Base-by-base conservation (phyloP, 2,329 filamentous ascomycete genomes). In the Lachnellula subtilissima region DNA sequence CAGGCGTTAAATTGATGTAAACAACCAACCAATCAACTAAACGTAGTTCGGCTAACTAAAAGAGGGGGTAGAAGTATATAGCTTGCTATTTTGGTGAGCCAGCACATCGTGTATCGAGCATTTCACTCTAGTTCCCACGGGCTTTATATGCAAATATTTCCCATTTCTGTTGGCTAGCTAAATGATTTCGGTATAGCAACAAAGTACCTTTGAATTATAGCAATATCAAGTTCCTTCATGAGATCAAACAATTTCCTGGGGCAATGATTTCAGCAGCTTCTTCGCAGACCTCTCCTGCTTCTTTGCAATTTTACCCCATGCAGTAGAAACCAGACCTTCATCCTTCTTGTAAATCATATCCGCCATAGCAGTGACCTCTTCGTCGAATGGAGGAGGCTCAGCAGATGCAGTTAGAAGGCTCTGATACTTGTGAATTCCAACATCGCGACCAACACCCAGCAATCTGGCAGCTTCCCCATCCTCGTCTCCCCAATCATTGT, bases 221-320 rank as follows among this genome's bases (percentile, higher is more conserved):
- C 23, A 12, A 48, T 32, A 14, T 22, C 19, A 14, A 45, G 22
- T 25, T 22, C 17, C 45, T n/a, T 48, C 45, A 8, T 35, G 5
- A 25, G 19, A 39, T 53, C 42, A 46, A 25, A 35, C 39, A 51
- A n/a, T 22, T 47, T 46, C 48, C 23, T 47, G n/a, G 28, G 32
- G 43, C 48, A 58, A 52, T 42, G 51, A 49, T 54, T 57, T 64
- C 17, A 56, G 25, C 23, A 67, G 17, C 49, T 60, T 66, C 45
- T 58, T 57, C 17, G 46, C 50, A 45, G 52, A 55, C 53, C 61
- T 66, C 39, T 62, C 55, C 43, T 64, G 60, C 52, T 62, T 64
- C 50, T 48, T 62, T 0, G 56, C 65, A 28, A 63, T 46, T 19
- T 48, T 57, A 40, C 65, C 65, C 64, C 64, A 66, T 48, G 45